Conservation (phyloP, 306 rosid species). For the Medicago arabica region DNA sequence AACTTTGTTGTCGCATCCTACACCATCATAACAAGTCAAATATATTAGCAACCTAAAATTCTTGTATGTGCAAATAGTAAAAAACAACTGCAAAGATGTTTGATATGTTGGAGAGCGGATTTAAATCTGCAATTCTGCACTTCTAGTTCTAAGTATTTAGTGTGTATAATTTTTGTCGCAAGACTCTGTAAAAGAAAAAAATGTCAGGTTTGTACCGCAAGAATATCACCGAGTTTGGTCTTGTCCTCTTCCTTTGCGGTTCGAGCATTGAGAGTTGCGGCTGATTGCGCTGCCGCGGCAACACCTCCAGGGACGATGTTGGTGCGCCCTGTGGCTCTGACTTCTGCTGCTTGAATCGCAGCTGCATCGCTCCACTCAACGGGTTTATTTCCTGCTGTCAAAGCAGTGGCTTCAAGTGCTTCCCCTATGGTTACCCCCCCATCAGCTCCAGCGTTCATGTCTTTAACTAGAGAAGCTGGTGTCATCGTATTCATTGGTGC, state of each 20-base stretch:
- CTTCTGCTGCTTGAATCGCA: conserved; percentile 81
- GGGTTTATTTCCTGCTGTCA: conserved; percentile 60
- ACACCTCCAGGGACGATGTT: conserved; percentile 70
- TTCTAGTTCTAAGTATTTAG: no score
- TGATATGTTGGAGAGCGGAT: no score
- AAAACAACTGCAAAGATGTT: no score
- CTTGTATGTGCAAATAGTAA: not conserved
- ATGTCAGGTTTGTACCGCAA: conserved; percentile 37
- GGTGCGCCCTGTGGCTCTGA: conserved; percentile 69
- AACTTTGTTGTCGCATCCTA: conserved; percentile 64
- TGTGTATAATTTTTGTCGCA: no score
- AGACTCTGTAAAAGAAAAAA: no score
- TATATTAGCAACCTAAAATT: not conserved
- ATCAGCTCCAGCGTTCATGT: not conserved
- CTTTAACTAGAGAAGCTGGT: conserved; percentile 36
- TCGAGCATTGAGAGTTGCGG: conserved; percentile 68
- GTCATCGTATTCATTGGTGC: conserved; percentile 31
- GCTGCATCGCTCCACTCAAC: conserved; percentile 76
- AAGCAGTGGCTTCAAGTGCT: conserved; percentile 71
- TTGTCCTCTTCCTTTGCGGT: conserved; percentile 52
- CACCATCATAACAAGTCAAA: not conserved
- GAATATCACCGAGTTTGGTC: conserved; percentile 68
- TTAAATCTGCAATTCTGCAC: no score
- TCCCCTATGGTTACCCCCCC: conserved; percentile 70
- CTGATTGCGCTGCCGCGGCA: conserved; percentile 77